phyloP scores from a whole-genome alignment of 78 protist genomes.

The Dictyostelium capitatum region DNA sequence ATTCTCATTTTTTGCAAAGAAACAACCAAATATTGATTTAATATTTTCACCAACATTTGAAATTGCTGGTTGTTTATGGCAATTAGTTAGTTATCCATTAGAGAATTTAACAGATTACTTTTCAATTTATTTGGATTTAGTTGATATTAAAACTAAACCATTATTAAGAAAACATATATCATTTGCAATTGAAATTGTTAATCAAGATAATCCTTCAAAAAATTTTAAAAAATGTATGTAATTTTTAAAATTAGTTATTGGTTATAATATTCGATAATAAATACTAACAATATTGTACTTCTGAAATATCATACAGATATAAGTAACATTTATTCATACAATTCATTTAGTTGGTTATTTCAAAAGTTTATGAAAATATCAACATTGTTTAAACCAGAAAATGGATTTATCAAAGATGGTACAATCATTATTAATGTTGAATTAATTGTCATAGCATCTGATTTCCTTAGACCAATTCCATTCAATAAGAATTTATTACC shows the following conservation, averaged over 20 bases:
- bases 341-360: constrained; percentile 79
- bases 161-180: constrained; percentile 73
- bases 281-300: not conserved
- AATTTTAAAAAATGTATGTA: constrained; percentile 65
- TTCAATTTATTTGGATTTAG: constrained; percentile 72
- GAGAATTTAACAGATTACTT: constrained; percentile 76
- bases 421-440: constrained; percentile 58
- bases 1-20: constrained; percentile 55
- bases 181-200: constrained; percentile 75
- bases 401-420: constrained; percentile 57
- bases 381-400: constrained; percentile 49
- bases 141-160: constrained; percentile 80
- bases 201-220: constrained; percentile 70
- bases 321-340: constrained; percentile 75
- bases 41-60: constrained; percentile 71
- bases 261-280: not conserved
- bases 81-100: constrained; percentile 71
- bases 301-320: constrained; percentile 14
- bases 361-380: constrained; percentile 74
- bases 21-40: constrained; percentile 65
- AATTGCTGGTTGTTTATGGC: constrained; percentile 75
- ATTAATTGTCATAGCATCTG: constrained; percentile 53
- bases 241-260: not conserved
- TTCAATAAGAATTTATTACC: constrained; percentile 9
- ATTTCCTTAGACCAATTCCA: constrained; percentile 74